A percentile compares a stretch with the other conserved stretches of the same genome.
Evolutionary conservation across 352 stramenopile genomes (phyloP).

Genomic region (Phytophthora syringae): DNA sequence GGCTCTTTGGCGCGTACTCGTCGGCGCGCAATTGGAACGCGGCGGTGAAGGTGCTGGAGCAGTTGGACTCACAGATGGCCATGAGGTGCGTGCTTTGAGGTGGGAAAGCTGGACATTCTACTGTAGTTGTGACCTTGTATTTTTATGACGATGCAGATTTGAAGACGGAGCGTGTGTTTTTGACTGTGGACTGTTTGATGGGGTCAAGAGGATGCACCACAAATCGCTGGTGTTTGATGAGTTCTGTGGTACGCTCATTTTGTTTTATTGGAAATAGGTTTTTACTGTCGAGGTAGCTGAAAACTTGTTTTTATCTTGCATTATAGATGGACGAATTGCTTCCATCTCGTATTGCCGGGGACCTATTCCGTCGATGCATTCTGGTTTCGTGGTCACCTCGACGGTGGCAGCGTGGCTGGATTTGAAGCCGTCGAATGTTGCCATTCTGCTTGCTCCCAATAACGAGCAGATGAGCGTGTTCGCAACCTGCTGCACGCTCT

Average conservation of each 20-base stretch:
- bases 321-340: constrained; percentile 76
- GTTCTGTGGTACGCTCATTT: constrained; percentile 72
- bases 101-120: neutral
- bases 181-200: constrained; percentile 87
- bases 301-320: neutral
- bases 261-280: too few species aligned
- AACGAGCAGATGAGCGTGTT: constrained; percentile 91
- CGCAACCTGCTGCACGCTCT: constrained; percentile 86
- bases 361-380: constrained; percentile 84
- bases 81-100: constrained; percentile 53
- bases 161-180: constrained; percentile 84
- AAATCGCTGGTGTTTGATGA: constrained; percentile 85
- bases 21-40: constrained; percentile 72
- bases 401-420: constrained; percentile 87
- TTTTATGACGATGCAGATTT: constrained; percentile 49
- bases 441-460: constrained; percentile 81
- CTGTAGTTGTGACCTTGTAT: too few species aligned
- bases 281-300: neutral
- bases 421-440: constrained; percentile 75
- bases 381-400: constrained; percentile 81
- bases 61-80: constrained; percentile 65
- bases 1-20: constrained; percentile 69
- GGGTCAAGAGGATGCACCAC: constrained; percentile 81
- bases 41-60: constrained; percentile 75
- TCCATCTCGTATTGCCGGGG: constrained; percentile 82